These are phyloP conservation scores for Quercus parvula DNA, from an alignment of 306 rosid genomes.

Conservation along the genomic window DNA sequence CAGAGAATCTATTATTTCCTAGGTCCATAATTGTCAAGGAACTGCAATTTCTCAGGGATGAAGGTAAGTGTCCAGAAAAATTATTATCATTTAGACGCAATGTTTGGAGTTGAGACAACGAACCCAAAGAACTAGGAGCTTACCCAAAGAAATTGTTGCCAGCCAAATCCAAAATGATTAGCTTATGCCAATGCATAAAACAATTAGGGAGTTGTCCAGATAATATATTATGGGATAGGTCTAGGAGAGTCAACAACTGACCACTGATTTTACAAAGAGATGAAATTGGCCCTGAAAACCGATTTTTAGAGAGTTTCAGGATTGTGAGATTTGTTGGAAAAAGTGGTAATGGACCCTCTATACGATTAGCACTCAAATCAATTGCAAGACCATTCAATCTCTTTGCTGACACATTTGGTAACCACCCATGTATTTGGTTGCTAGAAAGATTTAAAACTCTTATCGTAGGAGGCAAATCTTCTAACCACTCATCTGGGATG, in stretches of 20 bases:
- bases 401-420: not conserved
- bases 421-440: conserved; percentile 19
- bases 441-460: conserved; percentile 22
- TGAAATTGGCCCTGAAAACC: not conserved
- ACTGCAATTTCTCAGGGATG: not conserved
- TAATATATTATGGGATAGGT: not conserved
- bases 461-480: no score
- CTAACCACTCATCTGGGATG: no score
- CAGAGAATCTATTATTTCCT: conserved; percentile 24
- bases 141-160: not conserved
- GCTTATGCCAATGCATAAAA: not conserved
- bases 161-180: not conserved
- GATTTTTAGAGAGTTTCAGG: not conserved
- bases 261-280: not conserved
- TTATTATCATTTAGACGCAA: not conserved
- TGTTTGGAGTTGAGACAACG: not conserved
- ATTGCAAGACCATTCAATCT: not conserved
- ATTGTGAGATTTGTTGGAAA: no score
- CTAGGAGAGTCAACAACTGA: not conserved
- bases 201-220: not conserved
- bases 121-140: not conserved
- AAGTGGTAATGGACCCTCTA: conserved; percentile 6
- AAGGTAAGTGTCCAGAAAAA: not conserved
- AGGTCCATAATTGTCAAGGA: conserved; percentile 12
- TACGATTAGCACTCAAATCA: conserved; percentile 24